phyloP scores from a whole-genome alignment of 2,329 filamentous ascomycete genomes.

The Stachybotrys echinatus region DNA sequence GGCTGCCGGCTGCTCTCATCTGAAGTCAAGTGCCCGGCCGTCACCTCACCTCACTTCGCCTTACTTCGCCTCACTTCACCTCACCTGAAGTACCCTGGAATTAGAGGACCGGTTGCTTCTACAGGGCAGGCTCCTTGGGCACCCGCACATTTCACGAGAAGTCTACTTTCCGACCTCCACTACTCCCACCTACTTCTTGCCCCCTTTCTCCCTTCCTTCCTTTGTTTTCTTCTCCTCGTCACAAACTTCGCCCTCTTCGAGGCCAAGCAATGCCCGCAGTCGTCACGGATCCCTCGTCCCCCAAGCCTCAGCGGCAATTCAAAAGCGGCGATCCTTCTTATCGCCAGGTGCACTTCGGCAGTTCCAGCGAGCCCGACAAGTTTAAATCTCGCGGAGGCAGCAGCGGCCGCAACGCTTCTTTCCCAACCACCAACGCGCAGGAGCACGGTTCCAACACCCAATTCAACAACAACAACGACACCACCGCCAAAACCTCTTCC shows the following conservation, averaged over 20 bases:
- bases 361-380: not conserved
- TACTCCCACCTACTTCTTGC: too few species aligned
- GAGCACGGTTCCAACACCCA: not conserved
- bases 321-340: conserved; percentile 16
- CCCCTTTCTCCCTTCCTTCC: not conserved
- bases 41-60: not conserved
- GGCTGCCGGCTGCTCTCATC: not conserved
- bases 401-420: not conserved
- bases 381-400: not conserved
- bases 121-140: not conserved
- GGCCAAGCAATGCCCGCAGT: conserved; percentile 19
- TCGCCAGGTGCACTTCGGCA: conserved; percentile 26
- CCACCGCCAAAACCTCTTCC: not conserved
- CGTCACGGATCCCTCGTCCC: conserved; percentile 17
- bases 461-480: not conserved
- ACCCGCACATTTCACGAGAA: too few species aligned
- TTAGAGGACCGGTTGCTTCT: not conserved
- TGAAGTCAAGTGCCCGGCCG: not conserved
- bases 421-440: conserved; percentile 1
- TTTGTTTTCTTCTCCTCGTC: conserved; percentile 3
- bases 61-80: not conserved
- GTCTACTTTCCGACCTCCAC: not conserved
- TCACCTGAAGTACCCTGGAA: not conserved
- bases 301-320: conserved; percentile 20
- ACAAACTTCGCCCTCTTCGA: not conserved